These are phyloP conservation scores for Alternaria sp. DNA, from an alignment of 2,329 filamentous ascomycete species.

Conservation along the genomic window DNA sequence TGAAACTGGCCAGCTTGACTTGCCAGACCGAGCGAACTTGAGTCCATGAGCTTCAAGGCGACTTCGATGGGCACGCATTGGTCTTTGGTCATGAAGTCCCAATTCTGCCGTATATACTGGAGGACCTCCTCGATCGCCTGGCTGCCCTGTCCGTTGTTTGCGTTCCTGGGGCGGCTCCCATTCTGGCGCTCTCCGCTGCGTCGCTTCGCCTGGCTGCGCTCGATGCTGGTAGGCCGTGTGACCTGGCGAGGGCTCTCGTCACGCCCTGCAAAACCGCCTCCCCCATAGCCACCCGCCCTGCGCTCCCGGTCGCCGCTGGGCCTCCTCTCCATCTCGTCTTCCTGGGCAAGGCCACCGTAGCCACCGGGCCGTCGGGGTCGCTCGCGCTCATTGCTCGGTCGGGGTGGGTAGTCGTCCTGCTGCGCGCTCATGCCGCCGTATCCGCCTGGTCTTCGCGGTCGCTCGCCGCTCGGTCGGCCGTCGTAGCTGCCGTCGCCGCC, in stretches of 20 bases:
- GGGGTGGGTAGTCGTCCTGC: slow-evolving; percentile 21
- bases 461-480: slow-evolving; percentile 32
- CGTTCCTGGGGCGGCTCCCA: slow-evolving; percentile 34
- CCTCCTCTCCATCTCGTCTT: slow-evolving; percentile 29
- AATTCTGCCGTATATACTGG: slow-evolving; percentile 83
- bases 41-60: slow-evolving; percentile 92
- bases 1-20: slow-evolving; percentile 87
- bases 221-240: slow-evolving; percentile 49
- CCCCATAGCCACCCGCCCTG: slow-evolving; percentile 47
- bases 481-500: slow-evolving; percentile 21
- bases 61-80: slow-evolving; percentile 93
- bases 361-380: slow-evolving; percentile 30
- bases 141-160: slow-evolving; percentile 47
- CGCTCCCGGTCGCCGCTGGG: slow-evolving; percentile 31
- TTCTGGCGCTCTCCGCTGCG: slow-evolving; percentile 47
- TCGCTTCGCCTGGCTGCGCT: slow-evolving; percentile 50
- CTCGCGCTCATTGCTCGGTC: slow-evolving; percentile 25
- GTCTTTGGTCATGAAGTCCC: slow-evolving; percentile 88
- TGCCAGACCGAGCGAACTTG: slow-evolving; percentile 89
- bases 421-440: slow-evolving; percentile 34
- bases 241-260: slow-evolving; percentile 38
- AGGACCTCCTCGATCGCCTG: slow-evolving; percentile 66
- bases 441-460: slow-evolving; percentile 41
- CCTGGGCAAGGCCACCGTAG: slow-evolving; percentile 38
- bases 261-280: slow-evolving; percentile 28